Evolutionary conservation across 176 grass and related monocot species (phyloP).

Genomic region (Puya raimondii): DNA sequence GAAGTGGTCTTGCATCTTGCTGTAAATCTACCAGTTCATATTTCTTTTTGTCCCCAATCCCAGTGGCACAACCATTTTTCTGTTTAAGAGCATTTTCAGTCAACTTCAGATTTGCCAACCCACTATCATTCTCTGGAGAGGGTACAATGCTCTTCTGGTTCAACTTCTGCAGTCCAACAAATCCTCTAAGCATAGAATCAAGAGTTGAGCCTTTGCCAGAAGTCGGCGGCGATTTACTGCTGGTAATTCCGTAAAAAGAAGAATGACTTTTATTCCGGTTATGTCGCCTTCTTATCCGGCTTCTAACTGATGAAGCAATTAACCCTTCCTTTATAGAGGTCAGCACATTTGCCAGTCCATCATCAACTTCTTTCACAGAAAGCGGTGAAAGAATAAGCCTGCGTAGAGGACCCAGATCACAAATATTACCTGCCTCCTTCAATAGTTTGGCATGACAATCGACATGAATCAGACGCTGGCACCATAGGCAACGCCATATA

Average conservation of each 20-base stretch:
- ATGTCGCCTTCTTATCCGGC: conserved; percentile 35
- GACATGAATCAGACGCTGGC: conserved; percentile 73
- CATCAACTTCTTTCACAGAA: conserved; percentile 57
- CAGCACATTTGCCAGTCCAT: conserved; percentile 34
- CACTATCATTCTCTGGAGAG: conserved; percentile 6
- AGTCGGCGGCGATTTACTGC: conserved; percentile 21
- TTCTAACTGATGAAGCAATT: conserved; percentile 32
- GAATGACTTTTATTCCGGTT: conserved; percentile 42
- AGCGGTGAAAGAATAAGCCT: conserved; percentile 74
- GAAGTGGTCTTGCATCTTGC: conserved; percentile 62
- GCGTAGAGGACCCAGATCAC: conserved; percentile 55
- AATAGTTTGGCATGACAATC: conserved; percentile 69
- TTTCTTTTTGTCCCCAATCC: conserved; percentile 25
- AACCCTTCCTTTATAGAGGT: conserved; percentile 53
- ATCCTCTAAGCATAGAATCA: conserved; percentile 40
- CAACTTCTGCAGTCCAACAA: conserved; percentile 33
- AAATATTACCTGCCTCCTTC: conserved; percentile 47
- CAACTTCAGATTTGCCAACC: conserved; percentile 25
- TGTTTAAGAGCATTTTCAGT: conserved; percentile 27
- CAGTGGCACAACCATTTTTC: conserved; percentile 21
- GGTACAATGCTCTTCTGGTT: conserved; percentile 38
- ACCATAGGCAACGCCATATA: conserved; percentile 88
- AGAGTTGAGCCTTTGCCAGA: conserved; percentile 26
- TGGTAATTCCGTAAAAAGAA: conserved; percentile 3
- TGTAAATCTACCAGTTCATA: conserved; percentile 61